Conservation (phyloP, 805 yeast species). For the Cyberlindnera sargentensis region DNA sequence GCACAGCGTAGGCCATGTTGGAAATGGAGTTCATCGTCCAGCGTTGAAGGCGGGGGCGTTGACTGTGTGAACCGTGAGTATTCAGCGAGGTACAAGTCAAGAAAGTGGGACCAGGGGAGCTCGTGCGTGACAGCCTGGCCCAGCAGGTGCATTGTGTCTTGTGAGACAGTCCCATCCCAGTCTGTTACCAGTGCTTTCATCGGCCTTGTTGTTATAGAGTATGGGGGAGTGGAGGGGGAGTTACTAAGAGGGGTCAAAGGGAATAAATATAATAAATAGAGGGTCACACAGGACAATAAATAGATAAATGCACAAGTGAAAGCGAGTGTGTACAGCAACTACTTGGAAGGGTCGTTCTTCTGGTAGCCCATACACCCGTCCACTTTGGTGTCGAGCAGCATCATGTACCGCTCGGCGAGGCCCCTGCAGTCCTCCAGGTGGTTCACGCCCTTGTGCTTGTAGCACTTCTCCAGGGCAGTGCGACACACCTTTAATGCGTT, state of each 20-base stretch:
- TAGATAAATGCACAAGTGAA: constrained; percentile 1
- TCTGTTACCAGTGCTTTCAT: constrained; percentile 37
- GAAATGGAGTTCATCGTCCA: constrained; percentile 37
- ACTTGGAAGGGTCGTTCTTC: constrained; percentile 80
- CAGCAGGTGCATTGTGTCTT: constrained; percentile 48
- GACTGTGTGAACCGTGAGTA: constrained; percentile 26
- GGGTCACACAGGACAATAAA: neutral
- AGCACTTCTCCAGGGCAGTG: constrained; percentile 70
- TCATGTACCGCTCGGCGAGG: constrained; percentile 67
- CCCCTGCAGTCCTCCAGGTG: constrained; percentile 76
- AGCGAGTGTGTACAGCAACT: constrained; percentile 9
- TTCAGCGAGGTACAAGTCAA: constrained; percentile 33
- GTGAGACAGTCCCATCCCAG: constrained; percentile 64
- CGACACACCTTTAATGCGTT: constrained; percentile 62
- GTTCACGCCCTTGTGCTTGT: constrained; percentile 53
- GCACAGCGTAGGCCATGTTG: constrained; percentile 39
- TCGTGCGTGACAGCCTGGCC: constrained; percentile 39
- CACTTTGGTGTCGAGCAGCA: constrained; percentile 58
- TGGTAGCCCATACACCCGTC: constrained; percentile 81
- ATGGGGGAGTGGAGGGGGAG: too few species aligned
- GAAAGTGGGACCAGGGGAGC: constrained; percentile 37
- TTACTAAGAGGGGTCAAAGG: too few species aligned
- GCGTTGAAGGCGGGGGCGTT: constrained; percentile 26
- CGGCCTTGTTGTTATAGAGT: too few species aligned
- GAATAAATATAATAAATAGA: constrained; percentile 1